Evolutionary conservation across 257 asterid genomes (phyloP), one percentile per base, ranked within the genome.

Genomic region (Handroanthus guayacan): DNA sequence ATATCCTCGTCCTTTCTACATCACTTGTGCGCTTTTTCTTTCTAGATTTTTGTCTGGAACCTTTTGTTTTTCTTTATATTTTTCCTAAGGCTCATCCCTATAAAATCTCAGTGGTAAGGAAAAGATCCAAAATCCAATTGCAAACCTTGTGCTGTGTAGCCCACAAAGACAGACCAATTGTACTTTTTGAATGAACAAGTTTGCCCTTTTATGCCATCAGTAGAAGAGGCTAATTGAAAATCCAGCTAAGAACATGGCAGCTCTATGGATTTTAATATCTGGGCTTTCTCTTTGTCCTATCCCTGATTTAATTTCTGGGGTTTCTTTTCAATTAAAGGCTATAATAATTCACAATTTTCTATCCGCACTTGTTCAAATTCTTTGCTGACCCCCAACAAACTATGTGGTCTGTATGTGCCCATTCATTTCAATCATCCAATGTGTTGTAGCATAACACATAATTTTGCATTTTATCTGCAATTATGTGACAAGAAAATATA

Each of bases 211-310:
- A 70, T 80, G 72, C 55, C 41, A 55, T 75, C 44, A 48, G 45
- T 47, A 57, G 52, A 34, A 54, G 25, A 50, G 51, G 17, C 70
- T 44, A 9, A 62, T 69, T 70, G 48, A 56, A 75, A 65, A 65
- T 71, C 82, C 82, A 81, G 85, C 82, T 72, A 72, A 69, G 76
- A 67, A 72, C 56, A 71, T 71, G 74, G 67, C 69, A 64, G 20
- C 41, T 75, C 41, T 66, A 8, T 76, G 85, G 80, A 81, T 61
- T 72, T 63, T 73, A 73, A 76, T 62, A 67, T 44, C 66, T 81
- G 82, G 74, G 77, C 12, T 73, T 73, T 77, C 74, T 56, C 52
- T 67, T 77, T 81, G 80, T 77, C 77, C 57, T 39, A 38, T 76
- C 51, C 80, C 37, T 34, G 51, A 14, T 51, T 55, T 52, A 18